Conservation (phyloP, 257 asterid species). For the Striga asiatica region DNA sequence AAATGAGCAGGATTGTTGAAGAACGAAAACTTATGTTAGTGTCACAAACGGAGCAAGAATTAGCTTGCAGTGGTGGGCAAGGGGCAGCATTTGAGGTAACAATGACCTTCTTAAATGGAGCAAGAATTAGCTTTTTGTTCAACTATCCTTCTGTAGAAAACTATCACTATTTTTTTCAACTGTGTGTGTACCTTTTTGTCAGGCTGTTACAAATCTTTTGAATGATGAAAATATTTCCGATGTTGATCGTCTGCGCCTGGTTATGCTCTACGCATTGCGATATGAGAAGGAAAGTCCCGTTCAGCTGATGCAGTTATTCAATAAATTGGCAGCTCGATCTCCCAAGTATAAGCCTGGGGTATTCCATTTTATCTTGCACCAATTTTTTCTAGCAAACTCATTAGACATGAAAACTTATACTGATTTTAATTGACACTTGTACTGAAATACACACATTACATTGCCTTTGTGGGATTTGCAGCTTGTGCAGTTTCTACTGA, state of each 20-base stretch:
- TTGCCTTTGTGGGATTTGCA: slow-evolving; percentile 29
- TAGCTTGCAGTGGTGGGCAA: slow-evolving; percentile 99
- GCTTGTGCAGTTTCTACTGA: slow-evolving; percentile 91
- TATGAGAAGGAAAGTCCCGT: slow-evolving; percentile 96
- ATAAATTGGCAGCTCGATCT: slow-evolving; percentile 84
- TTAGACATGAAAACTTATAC: not conserved
- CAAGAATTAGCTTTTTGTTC: no score
- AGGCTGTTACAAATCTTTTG: slow-evolving; percentile 88
- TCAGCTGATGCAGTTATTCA: slow-evolving; percentile 95
- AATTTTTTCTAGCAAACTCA: not conserved
- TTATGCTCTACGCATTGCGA: slow-evolving; percentile 91
- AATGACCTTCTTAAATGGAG: slow-evolving; percentile 16
- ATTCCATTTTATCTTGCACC: slow-evolving; percentile 13
- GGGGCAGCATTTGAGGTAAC: slow-evolving; percentile 97
- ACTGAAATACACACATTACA: slow-evolving; percentile 13
- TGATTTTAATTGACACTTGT: slow-evolving; percentile 3
- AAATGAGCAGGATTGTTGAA: slow-evolving; percentile 96
- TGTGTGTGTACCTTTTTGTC: no score
- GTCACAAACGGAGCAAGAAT: slow-evolving; percentile 93
- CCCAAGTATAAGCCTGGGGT: slow-evolving; percentile 99
- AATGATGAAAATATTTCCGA: slow-evolving; percentile 72
- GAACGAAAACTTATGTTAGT: slow-evolving; percentile 89
- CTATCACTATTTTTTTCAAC: not conserved
- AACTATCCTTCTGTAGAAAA: no score
- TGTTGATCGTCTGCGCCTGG: slow-evolving; percentile 84